Percentiles rank a stretch among this genome's conserved stretches.
Evolutionary conservation across 2,329 filamentous ascomycete species (phyloP).

Genomic region (Cladorrhinum sp.): DNA sequence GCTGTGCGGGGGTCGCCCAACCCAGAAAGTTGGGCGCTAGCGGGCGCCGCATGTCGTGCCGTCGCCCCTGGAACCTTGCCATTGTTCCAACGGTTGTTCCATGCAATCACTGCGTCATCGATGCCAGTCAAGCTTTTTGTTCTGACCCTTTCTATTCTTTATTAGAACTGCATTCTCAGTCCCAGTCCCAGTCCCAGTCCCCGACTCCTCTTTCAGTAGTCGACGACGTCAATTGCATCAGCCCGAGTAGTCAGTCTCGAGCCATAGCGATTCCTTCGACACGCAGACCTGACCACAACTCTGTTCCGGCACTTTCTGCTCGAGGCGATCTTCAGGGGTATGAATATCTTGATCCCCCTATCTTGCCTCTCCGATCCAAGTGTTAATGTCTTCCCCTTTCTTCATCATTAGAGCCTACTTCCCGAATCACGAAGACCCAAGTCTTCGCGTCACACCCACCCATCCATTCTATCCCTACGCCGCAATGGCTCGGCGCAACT

Average conservation of each 20-base stretch:
- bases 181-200: neutral
- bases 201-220: neutral
- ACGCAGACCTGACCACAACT: conserved; percentile 33
- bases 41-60: neutral
- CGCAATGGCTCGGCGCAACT: conserved; percentile 38
- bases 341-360: conserved; percentile 27
- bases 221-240: conserved; percentile 15
- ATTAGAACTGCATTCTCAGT: conserved; percentile 11
- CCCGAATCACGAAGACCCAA: conserved; percentile 56
- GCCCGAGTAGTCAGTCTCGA: conserved; percentile 35
- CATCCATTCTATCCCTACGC: conserved; percentile 50
- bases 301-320: conserved; percentile 50
- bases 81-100: neutral
- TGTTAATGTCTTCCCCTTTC: conserved; percentile 4
- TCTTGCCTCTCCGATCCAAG: conserved; percentile 5
- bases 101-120: conserved; percentile 1
- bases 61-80: neutral
- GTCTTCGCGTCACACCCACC: conserved; percentile 43
- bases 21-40: neutral
- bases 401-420: conserved; percentile 53
- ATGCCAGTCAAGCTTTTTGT: neutral
- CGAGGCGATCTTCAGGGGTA: conserved; percentile 59
- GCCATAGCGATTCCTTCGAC: conserved; percentile 50
- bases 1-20: neutral
- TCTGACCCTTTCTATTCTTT: neutral